Evolutionary conservation across 768 basidiomycete species (phyloP), one percentile per base, ranked within the genome.

Genomic region (Exsudoporus frostii): DNA sequence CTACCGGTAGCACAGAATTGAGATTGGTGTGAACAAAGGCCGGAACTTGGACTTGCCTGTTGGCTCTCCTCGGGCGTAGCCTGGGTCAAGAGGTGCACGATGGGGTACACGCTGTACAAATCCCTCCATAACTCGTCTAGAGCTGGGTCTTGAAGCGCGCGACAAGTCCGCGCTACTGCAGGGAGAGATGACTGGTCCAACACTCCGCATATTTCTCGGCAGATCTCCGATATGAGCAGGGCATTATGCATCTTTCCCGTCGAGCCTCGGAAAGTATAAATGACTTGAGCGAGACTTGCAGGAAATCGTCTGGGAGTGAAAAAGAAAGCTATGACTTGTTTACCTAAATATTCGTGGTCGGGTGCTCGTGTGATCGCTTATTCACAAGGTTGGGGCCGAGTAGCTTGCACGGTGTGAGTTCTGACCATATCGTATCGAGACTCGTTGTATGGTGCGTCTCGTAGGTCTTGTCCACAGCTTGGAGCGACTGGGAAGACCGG

Each of bases 51-150:
- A 55, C 61, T 30, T 57, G 44, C 63, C 61, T 60, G 46, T 2
- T 52, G 29, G 30, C 25, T 52, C 19, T 60, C 49, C 19, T 7
- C 51, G 5, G 40, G n/a, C 22, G 11, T 32, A 8, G 2, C 14
- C 6, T 47, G 42, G 3, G 43, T 17, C 27, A 66, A 25, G 38
- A 66, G 64, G 25, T 50, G 51, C 22, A 65, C 14, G 22, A 67
- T 57, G 8, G 65, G 65, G 30, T 56, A 40, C 0, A 67, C 43
- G 9, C 46, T 65, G 44, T 53, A 68, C 39, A 67, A 22, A 27
- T 60, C 48, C 32, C 47, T 49, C 67, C 65, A 67, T 2, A 69
- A 20, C 34, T 62, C 60, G 39, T 67, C 65, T 4, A 67, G 48
- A 36, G 67, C 65, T 30, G 56, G 57, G 34, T 64, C 57, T 6